These are phyloP conservation scores for Fraxinus platypoda DNA, from an alignment of 305 asterid species.

Conservation along the genomic window DNA sequence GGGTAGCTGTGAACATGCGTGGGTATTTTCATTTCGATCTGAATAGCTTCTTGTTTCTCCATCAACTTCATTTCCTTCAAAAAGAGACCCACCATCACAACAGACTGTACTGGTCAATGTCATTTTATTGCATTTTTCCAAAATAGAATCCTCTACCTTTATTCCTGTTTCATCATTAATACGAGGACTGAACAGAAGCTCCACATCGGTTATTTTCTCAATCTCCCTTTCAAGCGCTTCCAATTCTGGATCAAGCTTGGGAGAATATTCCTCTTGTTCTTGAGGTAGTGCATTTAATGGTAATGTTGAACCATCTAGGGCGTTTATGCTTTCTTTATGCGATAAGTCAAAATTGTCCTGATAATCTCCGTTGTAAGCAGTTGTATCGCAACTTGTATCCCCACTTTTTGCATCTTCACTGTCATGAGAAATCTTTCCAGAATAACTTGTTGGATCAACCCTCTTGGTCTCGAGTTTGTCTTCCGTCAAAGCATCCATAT, in stretches of 20 bases:
- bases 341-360: slow-evolving; percentile 33
- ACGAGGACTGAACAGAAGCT: slow-evolving; percentile 28
- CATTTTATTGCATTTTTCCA: slow-evolving; percentile 13
- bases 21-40: slow-evolving; percentile 23
- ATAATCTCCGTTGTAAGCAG: slow-evolving; percentile 32
- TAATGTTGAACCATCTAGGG: slow-evolving; percentile 29
- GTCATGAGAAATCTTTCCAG: slow-evolving; percentile 35
- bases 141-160: slow-evolving; percentile 25
- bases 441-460: slow-evolving; percentile 39
- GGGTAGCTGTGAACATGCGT: slow-evolving; percentile 17
- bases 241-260: slow-evolving; percentile 26
- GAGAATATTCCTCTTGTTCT: slow-evolving; percentile 36
- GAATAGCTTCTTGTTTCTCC: slow-evolving; percentile 28
- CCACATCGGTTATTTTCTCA: slow-evolving; percentile 32
- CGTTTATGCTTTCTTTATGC: slow-evolving; percentile 31
- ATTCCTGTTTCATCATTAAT: slow-evolving; percentile 27
- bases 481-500: slow-evolving; percentile 16
- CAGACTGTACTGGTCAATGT: slow-evolving; percentile 17
- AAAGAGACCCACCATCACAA: slow-evolving; percentile 19
- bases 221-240: slow-evolving; percentile 31
- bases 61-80: slow-evolving; percentile 32
- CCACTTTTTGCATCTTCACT: slow-evolving; percentile 43
- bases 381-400: slow-evolving; percentile 36
- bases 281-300: slow-evolving; percentile 32
- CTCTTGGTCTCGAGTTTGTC: slow-evolving; percentile 40